Evolutionary conservation across 2,329 filamentous ascomycete species (phyloP).

Genomic region (Ascochyta lentis): DNA sequence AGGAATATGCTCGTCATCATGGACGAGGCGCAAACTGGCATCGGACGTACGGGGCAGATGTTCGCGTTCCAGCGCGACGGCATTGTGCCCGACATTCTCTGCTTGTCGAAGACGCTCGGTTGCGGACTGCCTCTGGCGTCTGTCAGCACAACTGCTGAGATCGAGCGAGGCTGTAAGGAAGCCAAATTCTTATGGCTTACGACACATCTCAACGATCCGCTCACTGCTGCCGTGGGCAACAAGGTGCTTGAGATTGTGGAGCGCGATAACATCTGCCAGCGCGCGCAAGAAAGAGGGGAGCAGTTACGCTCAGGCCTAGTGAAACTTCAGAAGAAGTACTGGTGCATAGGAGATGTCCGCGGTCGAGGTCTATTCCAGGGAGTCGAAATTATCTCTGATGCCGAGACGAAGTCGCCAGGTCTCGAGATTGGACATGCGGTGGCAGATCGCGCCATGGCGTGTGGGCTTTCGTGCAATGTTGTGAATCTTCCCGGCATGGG

Average conservation of each 20-base stretch:
- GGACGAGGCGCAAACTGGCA: constrained; percentile 48
- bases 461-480: constrained; percentile 26
- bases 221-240: constrained; percentile 36
- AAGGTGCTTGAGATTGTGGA: constrained; percentile 42
- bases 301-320: constrained; percentile 30
- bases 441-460: constrained; percentile 25
- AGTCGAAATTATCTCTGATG: constrained; percentile 37
- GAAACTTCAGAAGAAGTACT: constrained; percentile 29
- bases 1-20: constrained; percentile 47
- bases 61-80: constrained; percentile 54
- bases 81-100: constrained; percentile 53
- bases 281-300: constrained; percentile 23
- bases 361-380: constrained; percentile 40
- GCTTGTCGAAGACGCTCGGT: constrained; percentile 38
- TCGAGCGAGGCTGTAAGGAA: constrained; percentile 27
- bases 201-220: constrained; percentile 41
- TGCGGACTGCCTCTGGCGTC: constrained; percentile 38
- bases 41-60: constrained; percentile 53
- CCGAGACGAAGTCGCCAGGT: constrained; percentile 28
- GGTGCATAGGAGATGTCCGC: constrained; percentile 41
- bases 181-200: constrained; percentile 37
- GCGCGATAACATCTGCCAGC: constrained; percentile 30
- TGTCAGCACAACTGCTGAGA: constrained; percentile 31
- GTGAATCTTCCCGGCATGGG: constrained; percentile 35
- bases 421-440: constrained; percentile 33